A percentile compares a stretch with the other conserved stretches of the same genome.
Evolutionary conservation across 148 eudicot species (phyloP).

Genomic region (Oxyria digyna): DNA sequence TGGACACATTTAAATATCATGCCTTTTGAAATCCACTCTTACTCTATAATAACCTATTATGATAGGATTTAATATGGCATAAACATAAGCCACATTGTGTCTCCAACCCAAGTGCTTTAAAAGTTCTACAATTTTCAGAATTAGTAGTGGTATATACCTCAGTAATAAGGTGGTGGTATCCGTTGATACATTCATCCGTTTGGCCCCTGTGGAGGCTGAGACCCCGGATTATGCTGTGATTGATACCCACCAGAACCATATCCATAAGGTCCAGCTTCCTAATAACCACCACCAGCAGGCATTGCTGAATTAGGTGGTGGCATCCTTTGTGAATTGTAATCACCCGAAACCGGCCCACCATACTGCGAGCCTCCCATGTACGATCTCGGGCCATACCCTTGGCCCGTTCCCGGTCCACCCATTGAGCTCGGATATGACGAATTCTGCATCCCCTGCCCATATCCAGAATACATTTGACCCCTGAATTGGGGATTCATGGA

Average conservation of each 20-base stretch:
- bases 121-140: too few species aligned
- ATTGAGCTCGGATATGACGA: neutral
- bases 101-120: too few species aligned
- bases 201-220: constrained; percentile 53
- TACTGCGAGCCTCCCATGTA: constrained; percentile 34
- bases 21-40: neutral
- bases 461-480: constrained; percentile 25
- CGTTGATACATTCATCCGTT: constrained; percentile 66
- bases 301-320: constrained; percentile 16
- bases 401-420: constrained; percentile 9
- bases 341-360: constrained; percentile 37
- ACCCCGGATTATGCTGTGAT: constrained; percentile 36
- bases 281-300: constrained; percentile 40
- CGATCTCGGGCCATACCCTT: constrained; percentile 27
- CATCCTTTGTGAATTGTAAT: constrained; percentile 44
- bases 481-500: constrained; percentile 30
- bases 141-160: constrained; percentile 58
- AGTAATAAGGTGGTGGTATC: constrained; percentile 76
- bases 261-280: constrained; percentile 53
- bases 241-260: constrained; percentile 21
- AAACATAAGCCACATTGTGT: too few species aligned
- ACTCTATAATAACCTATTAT: too few species aligned
- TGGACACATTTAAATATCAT: neutral
- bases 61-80: too few species aligned
- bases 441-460: constrained; percentile 1